Conservation (phyloP, 2,329 filamentous ascomycete genomes). For the Knufia petricola region DNA sequence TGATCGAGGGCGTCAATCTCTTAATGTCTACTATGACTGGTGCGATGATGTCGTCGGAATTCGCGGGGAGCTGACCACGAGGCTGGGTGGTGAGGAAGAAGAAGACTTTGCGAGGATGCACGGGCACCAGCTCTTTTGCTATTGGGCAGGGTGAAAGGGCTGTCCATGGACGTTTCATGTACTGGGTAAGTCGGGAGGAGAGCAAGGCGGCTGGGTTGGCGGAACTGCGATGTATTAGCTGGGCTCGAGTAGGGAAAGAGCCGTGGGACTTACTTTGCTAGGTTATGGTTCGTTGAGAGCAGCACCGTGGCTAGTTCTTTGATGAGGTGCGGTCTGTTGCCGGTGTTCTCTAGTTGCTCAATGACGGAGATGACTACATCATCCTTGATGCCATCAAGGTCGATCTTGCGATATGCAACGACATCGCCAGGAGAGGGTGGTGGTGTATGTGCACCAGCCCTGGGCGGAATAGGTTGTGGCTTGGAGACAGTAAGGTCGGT, state of each 20-base stretch:
- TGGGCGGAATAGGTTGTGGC: slow-evolving; percentile 25
- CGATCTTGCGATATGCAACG: slow-evolving; percentile 48
- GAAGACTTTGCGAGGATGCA: slow-evolving; percentile 89
- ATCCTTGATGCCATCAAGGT: slow-evolving; percentile 79
- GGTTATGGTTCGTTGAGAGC: slow-evolving; percentile 64
- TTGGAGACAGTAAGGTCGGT: slow-evolving; percentile 24
- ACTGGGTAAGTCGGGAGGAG: slow-evolving; percentile 79
- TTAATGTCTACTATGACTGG: slow-evolving; percentile 44
- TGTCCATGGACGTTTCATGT: slow-evolving; percentile 79
- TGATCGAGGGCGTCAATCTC: slow-evolving; percentile 76
- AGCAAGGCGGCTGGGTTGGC: slow-evolving; percentile 93
- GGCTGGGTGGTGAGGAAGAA: slow-evolving; percentile 89
- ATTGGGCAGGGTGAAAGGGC: slow-evolving; percentile 72
- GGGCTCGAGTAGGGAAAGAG: slow-evolving; percentile 10
- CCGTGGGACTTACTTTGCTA: slow-evolving; percentile 68
- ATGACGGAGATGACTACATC: slow-evolving; percentile 91
- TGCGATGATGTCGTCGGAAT: slow-evolving; percentile 43
- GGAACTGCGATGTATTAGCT: slow-evolving; percentile 54
- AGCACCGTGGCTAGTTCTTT: slow-evolving; percentile 83
- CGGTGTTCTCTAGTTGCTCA: slow-evolving; percentile 75
- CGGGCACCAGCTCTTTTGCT: slow-evolving; percentile 82
- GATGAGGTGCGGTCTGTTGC: slow-evolving; percentile 85
- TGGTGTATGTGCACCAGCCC: slow-evolving; percentile 57
- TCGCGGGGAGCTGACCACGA: slow-evolving; percentile 69
- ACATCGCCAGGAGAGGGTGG: slow-evolving; percentile 58